Percentiles rank a stretch among this genome's conserved stretches.
Evolutionary conservation across 805 yeast species (phyloP).

Genomic region (Candida nanaspora): DNA sequence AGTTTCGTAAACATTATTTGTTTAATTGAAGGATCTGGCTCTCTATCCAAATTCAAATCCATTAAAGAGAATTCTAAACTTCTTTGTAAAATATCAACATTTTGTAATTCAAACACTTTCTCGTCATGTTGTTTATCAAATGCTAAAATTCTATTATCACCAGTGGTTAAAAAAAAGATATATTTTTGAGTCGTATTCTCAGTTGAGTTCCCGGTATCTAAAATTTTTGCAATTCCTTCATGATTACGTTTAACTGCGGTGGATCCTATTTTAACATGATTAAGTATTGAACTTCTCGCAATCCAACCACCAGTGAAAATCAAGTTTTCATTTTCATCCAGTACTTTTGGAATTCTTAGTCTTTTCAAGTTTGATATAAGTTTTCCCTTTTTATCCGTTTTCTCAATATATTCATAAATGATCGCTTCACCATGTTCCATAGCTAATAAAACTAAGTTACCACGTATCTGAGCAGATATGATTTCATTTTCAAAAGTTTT

Average conservation of each 20-base stretch:
- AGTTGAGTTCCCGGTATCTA: constrained; percentile 5
- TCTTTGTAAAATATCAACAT: constrained; percentile 40
- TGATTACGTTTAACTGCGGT: constrained; percentile 19
- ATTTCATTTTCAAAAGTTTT: constrained; percentile 54
- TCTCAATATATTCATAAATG: constrained; percentile 35
- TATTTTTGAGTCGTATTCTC: constrained; percentile 24
- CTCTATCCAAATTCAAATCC: constrained; percentile 39
- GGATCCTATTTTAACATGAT: constrained; percentile 29
- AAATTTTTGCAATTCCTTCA: constrained; percentile 17
- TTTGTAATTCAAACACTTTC: constrained; percentile 45
- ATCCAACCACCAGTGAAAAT: constrained; percentile 68
- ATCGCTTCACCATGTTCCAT: constrained; percentile 66
- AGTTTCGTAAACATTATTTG: constrained; percentile 56
- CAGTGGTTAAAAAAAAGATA: constrained; percentile 63
- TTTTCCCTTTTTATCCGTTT: constrained; percentile 2
- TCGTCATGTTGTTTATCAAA: constrained; percentile 51
- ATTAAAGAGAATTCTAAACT: constrained; percentile 36
- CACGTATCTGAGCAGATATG: constrained; percentile 53
- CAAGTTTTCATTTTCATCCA: constrained; percentile 15
- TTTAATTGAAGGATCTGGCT: constrained; percentile 70
- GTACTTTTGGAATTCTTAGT: constrained; percentile 26
- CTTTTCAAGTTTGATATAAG: constrained; percentile 13
- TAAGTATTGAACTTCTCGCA: constrained; percentile 40
- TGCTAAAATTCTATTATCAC: constrained; percentile 65
- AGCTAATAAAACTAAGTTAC: constrained; percentile 56